These are phyloP conservation scores for Wallacemonas collosoma DNA, from an alignment of 208 protist species.

Conservation along the genomic window DNA sequence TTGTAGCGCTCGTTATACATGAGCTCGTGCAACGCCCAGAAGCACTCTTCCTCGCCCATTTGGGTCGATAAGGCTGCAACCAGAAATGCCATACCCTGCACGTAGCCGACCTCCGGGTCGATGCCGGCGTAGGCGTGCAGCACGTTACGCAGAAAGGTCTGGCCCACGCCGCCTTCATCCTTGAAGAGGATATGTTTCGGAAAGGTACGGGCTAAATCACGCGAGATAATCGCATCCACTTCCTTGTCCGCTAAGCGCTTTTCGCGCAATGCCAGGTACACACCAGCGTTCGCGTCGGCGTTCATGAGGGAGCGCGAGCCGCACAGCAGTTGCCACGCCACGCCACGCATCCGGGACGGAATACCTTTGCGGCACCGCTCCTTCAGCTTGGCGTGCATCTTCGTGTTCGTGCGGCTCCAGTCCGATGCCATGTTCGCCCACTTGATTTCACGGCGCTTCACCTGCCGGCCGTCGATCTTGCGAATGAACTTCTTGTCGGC, in stretches of 20 bases:
- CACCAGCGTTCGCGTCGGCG: constrained; percentile 65
- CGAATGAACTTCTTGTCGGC: constrained; percentile 67
- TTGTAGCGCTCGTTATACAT: constrained; percentile 87
- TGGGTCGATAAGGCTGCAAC: constrained; percentile 88
- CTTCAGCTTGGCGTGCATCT: constrained; percentile 83
- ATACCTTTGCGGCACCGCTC: constrained; percentile 91
- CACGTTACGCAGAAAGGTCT: constrained; percentile 87
- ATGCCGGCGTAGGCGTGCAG: constrained; percentile 89
- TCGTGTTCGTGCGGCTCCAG: constrained; percentile 76
- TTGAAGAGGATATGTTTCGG: constrained; percentile 90
- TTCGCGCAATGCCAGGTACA: constrained; percentile 67
- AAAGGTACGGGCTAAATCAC: constrained; percentile 89
- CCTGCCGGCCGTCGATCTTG: constrained; percentile 66
- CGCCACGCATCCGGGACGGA: constrained; percentile 72
- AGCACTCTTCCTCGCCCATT: constrained; percentile 91
- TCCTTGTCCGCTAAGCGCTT: constrained; percentile 72
- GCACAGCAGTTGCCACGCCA: constrained; percentile 88
- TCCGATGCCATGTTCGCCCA: constrained; percentile 89
- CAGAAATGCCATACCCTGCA: constrained; percentile 95
- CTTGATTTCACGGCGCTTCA: constrained; percentile 84
- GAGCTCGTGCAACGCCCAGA: constrained; percentile 89
- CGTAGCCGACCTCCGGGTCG: constrained; percentile 94
- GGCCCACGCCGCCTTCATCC: constrained; percentile 78
- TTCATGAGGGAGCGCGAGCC: constrained; percentile 75
- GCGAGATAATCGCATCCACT: constrained; percentile 64